These are phyloP conservation scores for Pyrus pyrifolia DNA, from an alignment of 306 rosid genomes.

Conservation along the genomic window DNA sequence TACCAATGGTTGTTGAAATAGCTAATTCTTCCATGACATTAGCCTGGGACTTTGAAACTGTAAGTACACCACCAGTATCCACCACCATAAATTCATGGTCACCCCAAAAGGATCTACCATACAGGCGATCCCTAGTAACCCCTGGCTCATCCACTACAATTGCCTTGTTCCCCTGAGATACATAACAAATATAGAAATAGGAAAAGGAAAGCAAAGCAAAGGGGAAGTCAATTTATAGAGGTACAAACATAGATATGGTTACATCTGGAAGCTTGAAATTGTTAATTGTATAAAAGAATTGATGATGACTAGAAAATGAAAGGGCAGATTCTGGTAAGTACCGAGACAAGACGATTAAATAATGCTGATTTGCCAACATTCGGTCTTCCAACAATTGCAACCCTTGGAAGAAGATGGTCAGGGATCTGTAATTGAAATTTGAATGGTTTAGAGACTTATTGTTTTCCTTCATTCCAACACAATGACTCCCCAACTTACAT, in stretches of 20 bases:
- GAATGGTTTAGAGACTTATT: constrained; percentile 16
- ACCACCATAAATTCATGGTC: constrained; percentile 83
- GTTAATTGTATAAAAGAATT: neutral
- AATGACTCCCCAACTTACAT: constrained; percentile 15
- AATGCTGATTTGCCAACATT: constrained; percentile 94
- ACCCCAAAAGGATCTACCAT: constrained; percentile 95
- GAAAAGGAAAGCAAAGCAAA: neutral
- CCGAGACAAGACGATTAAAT: constrained; percentile 93
- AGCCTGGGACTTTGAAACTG: constrained; percentile 70
- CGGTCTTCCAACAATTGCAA: constrained; percentile 95
- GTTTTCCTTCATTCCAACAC: constrained; percentile 6
- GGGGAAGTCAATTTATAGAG: neutral
- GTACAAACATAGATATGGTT: neutral
- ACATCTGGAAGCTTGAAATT: constrained; percentile 5
- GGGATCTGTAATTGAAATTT: constrained; percentile 61
- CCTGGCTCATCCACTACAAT: constrained; percentile 98
- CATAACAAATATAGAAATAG: neutral
- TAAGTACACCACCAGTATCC: constrained; percentile 93
- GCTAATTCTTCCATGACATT: constrained; percentile 79
- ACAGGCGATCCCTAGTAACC: constrained; percentile 92
- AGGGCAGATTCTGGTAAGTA: constrained; percentile 29
- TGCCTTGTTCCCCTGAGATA: constrained; percentile 75
- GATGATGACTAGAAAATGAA: constrained; percentile 1
- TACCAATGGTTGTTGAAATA: constrained; percentile 79
- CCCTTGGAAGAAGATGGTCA: constrained; percentile 72